phyloP scores from a whole-genome alignment of 2,329 filamentous ascomycete species.

The Talaromyces sp. region DNA sequence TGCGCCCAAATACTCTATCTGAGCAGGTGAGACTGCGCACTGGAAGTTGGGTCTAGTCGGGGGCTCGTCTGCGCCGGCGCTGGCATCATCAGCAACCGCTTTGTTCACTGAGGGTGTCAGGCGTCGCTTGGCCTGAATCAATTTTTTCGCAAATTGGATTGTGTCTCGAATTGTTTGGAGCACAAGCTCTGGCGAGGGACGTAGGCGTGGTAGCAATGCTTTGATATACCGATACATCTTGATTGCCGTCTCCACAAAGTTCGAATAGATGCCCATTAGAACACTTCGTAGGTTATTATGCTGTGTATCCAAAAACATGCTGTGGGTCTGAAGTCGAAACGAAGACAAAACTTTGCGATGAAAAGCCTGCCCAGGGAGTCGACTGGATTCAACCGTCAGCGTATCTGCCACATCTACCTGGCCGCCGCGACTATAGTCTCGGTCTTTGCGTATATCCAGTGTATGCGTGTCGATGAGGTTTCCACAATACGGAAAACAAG shows the following conservation, averaged over 20 bases:
- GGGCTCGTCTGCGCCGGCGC: background rate
- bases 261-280: conserved; percentile 67
- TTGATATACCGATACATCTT: conserved; percentile 61
- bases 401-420: conserved; percentile 59
- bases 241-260: conserved; percentile 70
- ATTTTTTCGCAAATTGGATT: conserved; percentile 57
- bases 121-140: conserved; percentile 55
- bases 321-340: conserved; percentile 79
- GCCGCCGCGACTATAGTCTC: conserved; percentile 51
- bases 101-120: conserved; percentile 19
- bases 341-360: conserved; percentile 67
- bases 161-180: conserved; percentile 62
- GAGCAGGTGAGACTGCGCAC: conserved; percentile 56
- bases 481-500: conserved; percentile 81
- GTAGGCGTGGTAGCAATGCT: conserved; percentile 51
- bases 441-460: conserved; percentile 68
- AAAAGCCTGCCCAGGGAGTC: conserved; percentile 69
- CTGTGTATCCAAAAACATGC: conserved; percentile 48
- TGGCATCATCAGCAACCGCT: no score
- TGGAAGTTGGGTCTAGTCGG: conserved; percentile 33
- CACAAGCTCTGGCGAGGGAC: conserved; percentile 57
- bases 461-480: conserved; percentile 67
- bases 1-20: conserved; percentile 61
- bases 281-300: conserved; percentile 69
- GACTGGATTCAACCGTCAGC: conserved; percentile 72